Conservation (phyloP, 129 eudicot genomes). For the Centella asiatica region DNA sequence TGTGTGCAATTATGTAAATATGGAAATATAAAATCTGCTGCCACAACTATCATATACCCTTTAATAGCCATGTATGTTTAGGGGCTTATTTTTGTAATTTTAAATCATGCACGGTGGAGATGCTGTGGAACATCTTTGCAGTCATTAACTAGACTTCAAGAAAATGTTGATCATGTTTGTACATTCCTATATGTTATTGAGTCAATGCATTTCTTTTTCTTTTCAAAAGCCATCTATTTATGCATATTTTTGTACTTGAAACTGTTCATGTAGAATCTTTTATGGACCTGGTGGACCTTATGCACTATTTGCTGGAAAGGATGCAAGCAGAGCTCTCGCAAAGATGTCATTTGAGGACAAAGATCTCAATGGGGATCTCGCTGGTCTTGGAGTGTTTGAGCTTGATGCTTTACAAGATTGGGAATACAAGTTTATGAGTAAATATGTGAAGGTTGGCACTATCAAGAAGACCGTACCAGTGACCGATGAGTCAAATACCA, state of each 20-base stretch:
- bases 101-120: not conserved
- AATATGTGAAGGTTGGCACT: conserved; percentile 84
- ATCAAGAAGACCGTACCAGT: conserved; percentile 38
- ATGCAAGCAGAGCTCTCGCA: conserved; percentile 95
- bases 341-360: conserved; percentile 92
- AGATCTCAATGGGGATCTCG: conserved; percentile 60
- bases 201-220: not conserved
- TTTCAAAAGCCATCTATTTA: not conserved
- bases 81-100: not conserved
- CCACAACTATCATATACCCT: too few species aligned
- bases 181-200: not conserved
- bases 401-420: conserved; percentile 91
- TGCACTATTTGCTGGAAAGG: conserved; percentile 86
- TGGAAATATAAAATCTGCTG: too few species aligned
- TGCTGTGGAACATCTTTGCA: not conserved
- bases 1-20: too few species aligned
- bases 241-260: not conserved
- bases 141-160: not conserved
- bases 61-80: too few species aligned
- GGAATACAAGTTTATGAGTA: conserved; percentile 98
- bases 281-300: conserved; percentile 97
- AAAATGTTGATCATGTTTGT: too few species aligned
- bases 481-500: conserved; percentile 23
- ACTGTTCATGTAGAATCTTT: conserved; percentile 51
- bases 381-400: conserved; percentile 82